Conservation (phyloP, 2,329 filamentous ascomycete genomes). For the Penicillium sp. region DNA sequence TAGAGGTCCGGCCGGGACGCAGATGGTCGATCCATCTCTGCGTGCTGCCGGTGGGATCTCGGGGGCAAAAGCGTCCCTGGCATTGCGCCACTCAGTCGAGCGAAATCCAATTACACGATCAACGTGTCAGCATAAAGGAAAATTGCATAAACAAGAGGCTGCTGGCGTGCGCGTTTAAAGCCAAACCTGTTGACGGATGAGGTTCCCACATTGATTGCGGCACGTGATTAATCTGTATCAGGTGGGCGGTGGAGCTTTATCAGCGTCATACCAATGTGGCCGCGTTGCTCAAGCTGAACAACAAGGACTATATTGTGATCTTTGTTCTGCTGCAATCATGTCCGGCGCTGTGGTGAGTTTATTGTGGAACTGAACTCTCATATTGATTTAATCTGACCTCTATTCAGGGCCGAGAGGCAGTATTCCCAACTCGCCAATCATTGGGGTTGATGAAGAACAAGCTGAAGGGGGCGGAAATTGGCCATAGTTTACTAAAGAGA, state of each 20-base stretch:
- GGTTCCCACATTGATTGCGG: constrained; percentile 20
- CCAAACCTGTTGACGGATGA: constrained; percentile 23
- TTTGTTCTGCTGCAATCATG: constrained; percentile 35
- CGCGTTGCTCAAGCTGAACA: constrained; percentile 17
- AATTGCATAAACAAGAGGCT: constrained; percentile 30
- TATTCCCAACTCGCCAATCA: constrained; percentile 97
- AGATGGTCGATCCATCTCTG: constrained; percentile 45
- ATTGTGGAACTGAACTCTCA: constrained; percentile 11
- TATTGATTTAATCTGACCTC: constrained; percentile 22
- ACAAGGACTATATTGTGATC: constrained; percentile 28
- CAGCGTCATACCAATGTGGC: constrained; percentile 34
- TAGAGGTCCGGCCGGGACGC: constrained; percentile 46
- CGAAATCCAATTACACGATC: constrained; percentile 37
- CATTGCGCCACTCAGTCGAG: constrained; percentile 48
- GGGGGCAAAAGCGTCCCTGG: constrained; percentile 52
- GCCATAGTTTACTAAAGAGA: constrained; percentile 91
- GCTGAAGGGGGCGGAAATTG: constrained; percentile 87
- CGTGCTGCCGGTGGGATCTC: constrained; percentile 46
- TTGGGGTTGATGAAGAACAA: constrained; percentile 97
- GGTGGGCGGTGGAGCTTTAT: constrained; percentile 30
- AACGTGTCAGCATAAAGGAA: constrained; percentile 27
- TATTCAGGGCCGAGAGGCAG: constrained; percentile 81
- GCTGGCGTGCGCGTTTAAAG: constrained; percentile 29
- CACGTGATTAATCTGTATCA: constrained; percentile 29
- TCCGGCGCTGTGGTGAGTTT: constrained; percentile 43